These are phyloP conservation scores for Nemania serpens DNA, from an alignment of 2,329 filamentous ascomycete species.

Conservation along the genomic window DNA sequence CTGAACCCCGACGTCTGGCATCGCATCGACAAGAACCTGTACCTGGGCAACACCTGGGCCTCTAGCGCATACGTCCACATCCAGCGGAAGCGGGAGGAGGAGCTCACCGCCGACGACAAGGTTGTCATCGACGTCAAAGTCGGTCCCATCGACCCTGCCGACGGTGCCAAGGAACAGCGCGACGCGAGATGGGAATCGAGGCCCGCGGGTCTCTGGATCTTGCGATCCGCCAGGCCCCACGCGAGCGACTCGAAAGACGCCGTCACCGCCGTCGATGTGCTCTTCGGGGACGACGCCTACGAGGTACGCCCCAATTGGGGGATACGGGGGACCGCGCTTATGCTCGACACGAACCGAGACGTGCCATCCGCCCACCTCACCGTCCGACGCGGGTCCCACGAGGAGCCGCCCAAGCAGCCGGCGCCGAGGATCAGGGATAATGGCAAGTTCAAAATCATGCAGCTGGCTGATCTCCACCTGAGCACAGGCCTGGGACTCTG, in stretches of 20 bases:
- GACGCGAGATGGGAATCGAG: conserved; percentile 77
- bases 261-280: conserved; percentile 80
- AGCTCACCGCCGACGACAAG: conserved; percentile 73
- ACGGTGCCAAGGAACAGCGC: conserved; percentile 58
- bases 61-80: conserved; percentile 81
- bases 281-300: conserved; percentile 89
- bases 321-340: conserved; percentile 72
- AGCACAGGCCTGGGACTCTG: conserved; percentile 87
- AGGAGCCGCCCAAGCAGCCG: conserved; percentile 68
- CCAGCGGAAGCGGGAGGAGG: conserved; percentile 83
- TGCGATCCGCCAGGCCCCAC: conserved; percentile 71
- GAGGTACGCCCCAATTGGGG: conserved; percentile 88
- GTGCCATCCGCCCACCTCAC: conserved; percentile 75
- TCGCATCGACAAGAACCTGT: conserved; percentile 87
- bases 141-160: conserved; percentile 70
- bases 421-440: conserved; percentile 78
- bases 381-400: conserved; percentile 72
- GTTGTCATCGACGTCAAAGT: conserved; percentile 81
- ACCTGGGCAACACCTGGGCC: conserved; percentile 74
- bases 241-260: conserved; percentile 75
- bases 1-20: conserved; percentile 76
- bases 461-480: conserved; percentile 91
- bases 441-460: conserved; percentile 96
- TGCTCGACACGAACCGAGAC: conserved; percentile 67
- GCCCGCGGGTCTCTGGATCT: conserved; percentile 79